A percentile compares a stretch with the other conserved stretches of the same genome.
These are phyloP conservation scores for Metschnikowia henanensis DNA, from an alignment of 805 yeast species.

Conservation along the genomic window DNA sequence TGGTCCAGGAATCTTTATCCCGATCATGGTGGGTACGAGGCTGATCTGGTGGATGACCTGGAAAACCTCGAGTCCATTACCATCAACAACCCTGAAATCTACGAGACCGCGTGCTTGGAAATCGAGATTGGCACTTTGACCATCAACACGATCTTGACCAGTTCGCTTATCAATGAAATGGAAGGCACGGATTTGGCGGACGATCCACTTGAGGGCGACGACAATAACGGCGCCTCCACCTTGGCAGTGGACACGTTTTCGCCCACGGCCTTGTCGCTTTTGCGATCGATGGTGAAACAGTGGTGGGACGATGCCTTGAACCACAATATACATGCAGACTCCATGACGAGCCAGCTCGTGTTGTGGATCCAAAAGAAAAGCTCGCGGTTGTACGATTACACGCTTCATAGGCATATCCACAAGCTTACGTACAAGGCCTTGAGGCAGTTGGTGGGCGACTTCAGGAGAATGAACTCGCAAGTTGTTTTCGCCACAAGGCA, in stretches of 20 bases:
- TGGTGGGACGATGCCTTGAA: slow-evolving; percentile 94
- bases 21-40: slow-evolving; percentile 81
- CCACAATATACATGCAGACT: slow-evolving; percentile 71
- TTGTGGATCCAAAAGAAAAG: slow-evolving; percentile 82
- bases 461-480: slow-evolving; percentile 73
- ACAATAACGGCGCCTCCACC: slow-evolving; percentile 43
- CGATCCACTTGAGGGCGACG: slow-evolving; percentile 31
- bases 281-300: slow-evolving; percentile 72
- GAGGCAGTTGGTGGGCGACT: slow-evolving; percentile 77
- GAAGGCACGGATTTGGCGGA: slow-evolving; percentile 82
- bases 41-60: slow-evolving; percentile 56
- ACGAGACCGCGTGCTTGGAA: slow-evolving; percentile 76
- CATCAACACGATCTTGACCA: slow-evolving; percentile 82
- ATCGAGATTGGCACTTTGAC: slow-evolving; percentile 75
- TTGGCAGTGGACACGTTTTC: slow-evolving; percentile 86
- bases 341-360: slow-evolving; percentile 76
- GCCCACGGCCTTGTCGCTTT: slow-evolving; percentile 64
- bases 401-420: slow-evolving; percentile 83
- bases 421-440: slow-evolving; percentile 82
- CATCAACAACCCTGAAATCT: slow-evolving; percentile 76
- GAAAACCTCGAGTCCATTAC: slow-evolving; percentile 65
- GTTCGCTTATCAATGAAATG: slow-evolving; percentile 80
- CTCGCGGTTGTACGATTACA: slow-evolving; percentile 73
- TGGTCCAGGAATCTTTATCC: slow-evolving; percentile 85
- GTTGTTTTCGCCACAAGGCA: slow-evolving; percentile 81